Base-by-base conservation (phyloP, 2,329 filamentous ascomycete species). In the Nothopassalora personata region DNA sequence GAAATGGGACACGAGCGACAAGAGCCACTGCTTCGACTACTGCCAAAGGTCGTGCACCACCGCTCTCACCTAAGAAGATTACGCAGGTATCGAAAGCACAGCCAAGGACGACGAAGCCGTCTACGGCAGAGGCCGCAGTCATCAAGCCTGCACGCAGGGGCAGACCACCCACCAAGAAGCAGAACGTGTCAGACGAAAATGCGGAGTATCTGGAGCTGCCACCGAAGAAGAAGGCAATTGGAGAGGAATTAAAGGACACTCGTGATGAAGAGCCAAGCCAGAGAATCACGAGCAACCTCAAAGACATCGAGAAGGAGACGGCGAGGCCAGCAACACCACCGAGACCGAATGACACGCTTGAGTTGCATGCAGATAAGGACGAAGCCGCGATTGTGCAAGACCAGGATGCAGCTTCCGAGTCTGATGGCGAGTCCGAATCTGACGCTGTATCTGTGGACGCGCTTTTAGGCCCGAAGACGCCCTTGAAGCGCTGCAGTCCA, bases 21-120 rank as follows among this genome's bases (percentile, higher is more conserved):
- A 48, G 58, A 53, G 61, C 61, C n/a, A 67, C 60, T 30, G 56
- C 65, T 48, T 60, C 60, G 18, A 63, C 66, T 27, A 64, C 64
- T 19, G 56, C 62, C 39, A 69, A 63, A 48, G 63, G 60, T 10
- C 69, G 64, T 48, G 60, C 64, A 19, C 30, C 59, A 43, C 68
- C 72, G 18, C 64, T 74, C 15, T 73, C 71, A 30, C 70, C 72
- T 5, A 73, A 73, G 64, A 74, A 74, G 66, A 69, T 71, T 60
- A 72, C 71, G 6, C 71, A 73, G 58, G 66, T 73, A 13, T 63
- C 67, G 7, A 68, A 61, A 52, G 58, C 60, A 34, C 58, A 59
- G 4, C 57, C 64, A 9, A 62, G 60, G 31, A 63, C 59, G 31
- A 34, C 31, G 31, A 34, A 34, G 31, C 7, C 31, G 31, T 8